phyloP scores from a whole-genome alignment of 192 early-diverging fungal genomes.

The Cladochytrium replicatum region DNA sequence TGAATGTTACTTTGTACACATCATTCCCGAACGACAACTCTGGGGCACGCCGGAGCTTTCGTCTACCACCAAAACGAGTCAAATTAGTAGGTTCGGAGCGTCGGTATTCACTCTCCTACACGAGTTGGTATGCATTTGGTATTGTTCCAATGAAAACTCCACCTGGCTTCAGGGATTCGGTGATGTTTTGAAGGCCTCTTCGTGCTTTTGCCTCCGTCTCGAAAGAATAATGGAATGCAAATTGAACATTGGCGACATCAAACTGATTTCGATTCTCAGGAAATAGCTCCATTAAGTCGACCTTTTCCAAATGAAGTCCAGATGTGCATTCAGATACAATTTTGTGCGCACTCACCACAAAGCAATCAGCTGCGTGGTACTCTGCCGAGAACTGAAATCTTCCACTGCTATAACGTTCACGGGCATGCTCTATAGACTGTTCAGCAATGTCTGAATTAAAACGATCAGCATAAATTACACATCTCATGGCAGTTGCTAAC shows the following conservation, averaged over 20 bases:
- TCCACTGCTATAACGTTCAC: constrained; percentile 48
- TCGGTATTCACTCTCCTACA: constrained; percentile 35
- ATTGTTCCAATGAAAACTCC: constrained; percentile 89
- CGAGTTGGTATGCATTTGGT: constrained; percentile 83
- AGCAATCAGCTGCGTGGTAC: constrained; percentile 85
- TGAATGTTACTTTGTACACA: constrained; percentile 82
- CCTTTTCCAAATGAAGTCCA: not conserved
- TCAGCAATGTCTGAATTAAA: constrained; percentile 67
- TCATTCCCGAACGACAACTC: constrained; percentile 71
- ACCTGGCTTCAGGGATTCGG: constrained; percentile 52
- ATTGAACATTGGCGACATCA: constrained; percentile 90
- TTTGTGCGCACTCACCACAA: constrained; percentile 34
- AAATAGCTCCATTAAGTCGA: not conserved
- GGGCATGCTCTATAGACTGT: constrained; percentile 75
- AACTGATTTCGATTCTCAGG: constrained; percentile 32
- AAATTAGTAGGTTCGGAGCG: not conserved
- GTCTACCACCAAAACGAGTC: not conserved
- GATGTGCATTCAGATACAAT: constrained; percentile 1
- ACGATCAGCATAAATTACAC: constrained; percentile 1
- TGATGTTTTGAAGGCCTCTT: constrained; percentile 73
- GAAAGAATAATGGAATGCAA: constrained; percentile 94
- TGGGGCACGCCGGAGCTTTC: constrained; percentile 35
- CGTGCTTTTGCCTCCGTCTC: constrained; percentile 72
- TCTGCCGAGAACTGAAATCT: constrained; percentile 54
- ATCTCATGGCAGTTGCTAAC: constrained; percentile 5